Percentiles rank a stretch among this genome's conserved stretches.
Conservation (phyloP, 2,329 filamentous ascomycete genomes). For the Alternaria sp. region DNA sequence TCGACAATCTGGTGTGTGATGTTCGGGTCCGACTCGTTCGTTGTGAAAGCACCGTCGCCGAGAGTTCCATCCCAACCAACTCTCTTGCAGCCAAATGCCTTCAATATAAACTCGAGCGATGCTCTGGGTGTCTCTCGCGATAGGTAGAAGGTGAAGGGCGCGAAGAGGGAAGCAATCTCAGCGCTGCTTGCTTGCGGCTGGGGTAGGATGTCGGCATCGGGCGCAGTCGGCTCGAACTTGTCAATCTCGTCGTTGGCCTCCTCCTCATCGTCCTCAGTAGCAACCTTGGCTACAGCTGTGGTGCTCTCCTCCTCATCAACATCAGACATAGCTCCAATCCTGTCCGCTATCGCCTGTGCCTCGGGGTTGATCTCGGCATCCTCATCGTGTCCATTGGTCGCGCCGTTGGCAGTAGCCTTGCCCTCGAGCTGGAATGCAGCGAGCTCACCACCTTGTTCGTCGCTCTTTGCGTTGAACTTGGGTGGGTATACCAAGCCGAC, state of each 20-base stretch:
- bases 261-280: slow-evolving; percentile 41
- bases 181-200: slow-evolving; percentile 76
- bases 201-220: slow-evolving; percentile 83
- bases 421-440: slow-evolving; percentile 91
- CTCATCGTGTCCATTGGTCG: slow-evolving; percentile 36
- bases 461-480: slow-evolving; percentile 86
- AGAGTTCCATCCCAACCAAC: slow-evolving; percentile 94
- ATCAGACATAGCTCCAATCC: slow-evolving; percentile 48
- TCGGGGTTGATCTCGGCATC: slow-evolving; percentile 49
- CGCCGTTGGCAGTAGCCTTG: slow-evolving; percentile 60
- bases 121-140: slow-evolving; percentile 93
- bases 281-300: slow-evolving; percentile 17
- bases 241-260: slow-evolving; percentile 70
- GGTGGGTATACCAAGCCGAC: slow-evolving; percentile 94
- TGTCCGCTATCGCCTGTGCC: slow-evolving; percentile 61
- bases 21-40: slow-evolving; percentile 82
- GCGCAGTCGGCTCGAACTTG: slow-evolving; percentile 86
- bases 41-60: slow-evolving; percentile 91
- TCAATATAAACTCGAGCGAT: slow-evolving; percentile 89
- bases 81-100: slow-evolving; percentile 93
- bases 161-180: slow-evolving; percentile 80
- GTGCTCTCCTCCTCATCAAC: slow-evolving; percentile 53
- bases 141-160: slow-evolving; percentile 88
- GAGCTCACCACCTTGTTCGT: slow-evolving; percentile 89
- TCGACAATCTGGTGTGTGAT: slow-evolving; percentile 99